Conservation (phyloP, 1,284 basidiomycete genomes). For the Puccinia horiana region DNA sequence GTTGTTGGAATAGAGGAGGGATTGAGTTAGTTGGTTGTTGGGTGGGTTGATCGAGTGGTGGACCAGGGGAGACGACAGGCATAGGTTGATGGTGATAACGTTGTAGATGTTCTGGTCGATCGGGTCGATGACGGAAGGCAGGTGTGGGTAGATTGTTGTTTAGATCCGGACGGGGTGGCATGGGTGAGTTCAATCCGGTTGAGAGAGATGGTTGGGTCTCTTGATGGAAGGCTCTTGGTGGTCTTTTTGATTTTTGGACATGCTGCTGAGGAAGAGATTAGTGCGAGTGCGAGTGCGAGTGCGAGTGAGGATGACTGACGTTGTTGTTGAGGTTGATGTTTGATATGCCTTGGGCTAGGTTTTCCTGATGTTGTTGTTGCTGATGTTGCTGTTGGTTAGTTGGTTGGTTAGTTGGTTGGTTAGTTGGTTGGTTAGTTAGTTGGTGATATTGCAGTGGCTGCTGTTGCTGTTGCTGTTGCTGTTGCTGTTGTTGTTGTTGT, state of each 20-base stretch:
- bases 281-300: too few species aligned
- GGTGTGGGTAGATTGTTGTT: neutral
- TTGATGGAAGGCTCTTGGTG: constrained; percentile 58
- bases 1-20: constrained; percentile 56
- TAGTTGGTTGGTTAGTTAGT: neutral
- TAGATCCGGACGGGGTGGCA: constrained; percentile 34
- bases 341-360: neutral
- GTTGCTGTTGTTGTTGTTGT: neutral
- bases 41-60: constrained; percentile 21
- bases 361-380: constrained; percentile 19
- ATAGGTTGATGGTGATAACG: constrained; percentile 44
- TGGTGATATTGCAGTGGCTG: constrained; percentile 19
- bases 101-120: constrained; percentile 34
- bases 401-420: neutral
- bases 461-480: constrained; percentile 20
- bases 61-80: constrained; percentile 41
- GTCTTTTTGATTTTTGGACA: constrained; percentile 54
- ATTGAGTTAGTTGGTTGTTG: constrained; percentile 1
- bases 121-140: constrained; percentile 28
- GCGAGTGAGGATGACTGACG: neutral
- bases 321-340: neutral
- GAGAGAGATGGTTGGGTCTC: neutral
- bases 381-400: neutral
- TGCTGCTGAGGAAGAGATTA: too few species aligned
- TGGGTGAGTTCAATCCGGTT: constrained; percentile 44